Evolutionary conservation across 164 flowering plant genomes (phyloP).

Genomic region (Dillenia turbinata): DNA sequence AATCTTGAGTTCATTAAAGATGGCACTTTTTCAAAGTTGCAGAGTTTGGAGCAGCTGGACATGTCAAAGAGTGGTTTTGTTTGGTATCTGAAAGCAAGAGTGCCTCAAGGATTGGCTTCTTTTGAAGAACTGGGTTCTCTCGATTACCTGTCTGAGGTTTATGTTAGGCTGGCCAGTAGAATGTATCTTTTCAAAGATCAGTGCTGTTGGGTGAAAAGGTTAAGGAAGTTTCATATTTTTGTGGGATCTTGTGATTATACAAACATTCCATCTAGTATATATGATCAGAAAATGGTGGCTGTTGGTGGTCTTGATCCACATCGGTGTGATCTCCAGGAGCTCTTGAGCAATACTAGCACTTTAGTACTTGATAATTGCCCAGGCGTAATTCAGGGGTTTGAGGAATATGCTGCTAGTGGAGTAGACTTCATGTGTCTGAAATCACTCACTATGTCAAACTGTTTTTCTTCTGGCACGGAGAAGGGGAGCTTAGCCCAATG

Average conservation of each 20-base stretch:
- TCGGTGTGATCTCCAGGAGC: not conserved
- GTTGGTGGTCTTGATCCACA: not conserved
- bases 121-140: constrained; percentile 15
- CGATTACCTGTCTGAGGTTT: not conserved
- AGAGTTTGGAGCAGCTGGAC: constrained; percentile 14
- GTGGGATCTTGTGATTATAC: not conserved
- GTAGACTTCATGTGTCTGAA: constrained; percentile 2
- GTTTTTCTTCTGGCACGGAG: not conserved
- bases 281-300: constrained; percentile 3
- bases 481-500: not conserved
- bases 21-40: constrained; percentile 6
- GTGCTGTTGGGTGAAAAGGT: not conserved
- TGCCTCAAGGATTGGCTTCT: not conserved
- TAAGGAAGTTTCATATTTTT: constrained; percentile 4
- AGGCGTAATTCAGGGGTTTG: constrained; percentile 4
- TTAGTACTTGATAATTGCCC: not conserved
- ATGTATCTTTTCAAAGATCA: constrained; percentile 1
- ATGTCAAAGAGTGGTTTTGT: constrained; percentile 15
- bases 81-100: not conserved
- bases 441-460: constrained; percentile 5
- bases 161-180: constrained; percentile 1
- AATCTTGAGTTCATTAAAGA: constrained; percentile 5
- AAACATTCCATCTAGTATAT: not conserved
- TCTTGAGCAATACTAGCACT: constrained; percentile 8
- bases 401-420: not conserved